Base-by-base conservation (phyloP, 768 basidiomycete species). In the Mycena polygramma region DNA sequence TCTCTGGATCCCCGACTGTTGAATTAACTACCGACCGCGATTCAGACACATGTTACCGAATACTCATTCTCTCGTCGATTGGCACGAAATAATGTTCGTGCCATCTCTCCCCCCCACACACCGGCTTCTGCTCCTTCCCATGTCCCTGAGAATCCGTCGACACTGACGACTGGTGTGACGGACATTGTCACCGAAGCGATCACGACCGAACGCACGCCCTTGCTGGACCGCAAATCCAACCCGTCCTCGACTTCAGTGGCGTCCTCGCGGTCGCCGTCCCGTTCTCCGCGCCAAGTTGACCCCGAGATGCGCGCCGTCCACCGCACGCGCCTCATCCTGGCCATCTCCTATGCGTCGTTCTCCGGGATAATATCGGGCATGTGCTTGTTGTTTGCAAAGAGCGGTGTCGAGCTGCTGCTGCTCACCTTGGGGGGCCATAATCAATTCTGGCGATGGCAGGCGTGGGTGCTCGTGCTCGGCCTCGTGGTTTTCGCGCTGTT, bases 331-430 rank as follows among this genome's bases (percentile, higher is more conserved):
- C 79, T 93, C 1, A 81, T 92, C 67, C 80, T 96, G 52, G 93
- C 95, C 14, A 85, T 96, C 54, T 93, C 94, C 1, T 98, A 94
- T 79, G 92, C 96, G 19, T 94, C 94, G 15, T 89, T 91, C 60
- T 95, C 94, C 5, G 96, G 96, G 0, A 95, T 94, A 24, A 83
- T 97, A 35, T 94, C 92, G 5, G 96, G 96, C 26, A 93, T 98
- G 90, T 97, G 95, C 77, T 83, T 98, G 30, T 85, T 98, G 19
- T 94, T 97, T 72, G 96, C 96, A 19, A 98, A 98, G 83, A 94
- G 94, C 69, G 96, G 94, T 4, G 94, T 96, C 14, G 95, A 97
- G 80, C 84, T 98, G 11, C 84, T 97, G 10, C 82, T 98, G 66
- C 82, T 96, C 41, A 95, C 95, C 0, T 71, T 95, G 30, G 80